Conservation (phyloP, 352 stramenopile genomes). For the Thalassiosira allenii region DNA sequence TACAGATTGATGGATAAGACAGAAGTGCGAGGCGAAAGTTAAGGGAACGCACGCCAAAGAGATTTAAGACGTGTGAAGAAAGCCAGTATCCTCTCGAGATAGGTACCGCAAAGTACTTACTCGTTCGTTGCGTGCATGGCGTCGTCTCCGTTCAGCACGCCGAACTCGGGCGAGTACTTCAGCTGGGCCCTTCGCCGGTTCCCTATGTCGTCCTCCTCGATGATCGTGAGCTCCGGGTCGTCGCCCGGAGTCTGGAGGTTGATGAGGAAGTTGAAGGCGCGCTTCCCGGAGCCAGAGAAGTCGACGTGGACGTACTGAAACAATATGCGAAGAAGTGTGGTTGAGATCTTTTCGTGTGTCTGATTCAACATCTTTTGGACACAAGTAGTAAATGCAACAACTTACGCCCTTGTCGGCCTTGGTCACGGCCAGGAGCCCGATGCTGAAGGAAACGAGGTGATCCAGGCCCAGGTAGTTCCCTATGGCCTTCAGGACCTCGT, state of each 20-base stretch:
- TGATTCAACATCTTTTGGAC: too few relatives aligned
- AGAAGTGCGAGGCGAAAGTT: not conserved
- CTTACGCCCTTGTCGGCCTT: conserved; percentile 32
- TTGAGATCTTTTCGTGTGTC: too few relatives aligned
- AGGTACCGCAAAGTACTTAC: not conserved
- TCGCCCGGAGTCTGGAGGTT: conserved; percentile 29
- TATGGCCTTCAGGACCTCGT: conserved; percentile 38
- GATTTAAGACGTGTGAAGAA: too few relatives aligned
- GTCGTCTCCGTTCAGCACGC: conserved; percentile 35
- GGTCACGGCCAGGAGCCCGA: conserved; percentile 22
- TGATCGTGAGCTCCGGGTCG: conserved; percentile 27
- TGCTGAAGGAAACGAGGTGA: conserved; percentile 25
- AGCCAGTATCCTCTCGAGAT: too few relatives aligned
- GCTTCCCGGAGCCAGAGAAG: conserved; percentile 14
- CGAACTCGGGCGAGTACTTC: conserved; percentile 29
- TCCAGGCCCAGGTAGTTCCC: conserved; percentile 24
- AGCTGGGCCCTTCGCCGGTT: conserved; percentile 26
- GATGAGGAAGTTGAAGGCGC: conserved; percentile 37
- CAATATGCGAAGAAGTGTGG: too few relatives aligned
- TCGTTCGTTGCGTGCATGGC: conserved; percentile 43
- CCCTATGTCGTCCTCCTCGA: conserved; percentile 28
- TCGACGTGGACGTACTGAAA: conserved; percentile 35
- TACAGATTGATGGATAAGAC: not conserved
- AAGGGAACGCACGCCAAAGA: too few relatives aligned
- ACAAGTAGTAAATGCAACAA: too few relatives aligned